Conservation (phyloP, 208 protist species). For the Wallacemonas sp. region DNA sequence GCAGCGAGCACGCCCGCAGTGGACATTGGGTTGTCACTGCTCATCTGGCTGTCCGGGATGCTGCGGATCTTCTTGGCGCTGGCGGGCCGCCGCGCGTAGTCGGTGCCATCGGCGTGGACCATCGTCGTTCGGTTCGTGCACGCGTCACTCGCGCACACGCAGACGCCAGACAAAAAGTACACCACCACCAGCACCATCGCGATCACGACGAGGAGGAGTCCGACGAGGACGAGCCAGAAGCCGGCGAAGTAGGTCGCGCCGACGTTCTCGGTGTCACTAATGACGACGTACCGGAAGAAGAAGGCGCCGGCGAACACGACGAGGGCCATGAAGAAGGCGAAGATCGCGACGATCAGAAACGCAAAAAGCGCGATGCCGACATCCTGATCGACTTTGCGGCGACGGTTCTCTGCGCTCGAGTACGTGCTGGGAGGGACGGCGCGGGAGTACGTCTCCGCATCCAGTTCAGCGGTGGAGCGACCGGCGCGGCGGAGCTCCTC, state of each 20-base stretch:
- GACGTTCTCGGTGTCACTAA: neutral
- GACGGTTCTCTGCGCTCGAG: neutral
- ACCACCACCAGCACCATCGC: neutral
- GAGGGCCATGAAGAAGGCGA: conserved; percentile 4
- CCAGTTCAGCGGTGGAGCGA: neutral
- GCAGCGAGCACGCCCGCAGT: neutral
- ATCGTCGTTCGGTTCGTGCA: neutral
- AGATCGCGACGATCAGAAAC: neutral
- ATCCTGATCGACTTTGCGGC: neutral
- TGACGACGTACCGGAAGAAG: conserved; percentile 1
- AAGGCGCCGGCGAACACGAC: neutral
- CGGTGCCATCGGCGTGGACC: neutral
- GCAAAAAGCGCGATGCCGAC: conserved; percentile 3
- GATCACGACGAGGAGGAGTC: neutral
- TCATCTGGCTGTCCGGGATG: neutral
- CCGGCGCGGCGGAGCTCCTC: neutral
- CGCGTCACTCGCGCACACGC: neutral
- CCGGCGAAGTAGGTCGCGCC: neutral
- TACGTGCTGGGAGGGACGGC: neutral
- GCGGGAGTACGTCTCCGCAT: neutral
- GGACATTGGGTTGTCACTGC: neutral
- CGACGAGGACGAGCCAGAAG: conserved; percentile 6
- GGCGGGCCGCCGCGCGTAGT: neutral
- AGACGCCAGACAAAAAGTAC: neutral
- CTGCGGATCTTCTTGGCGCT: neutral